Conservation (phyloP, 2,329 filamentous ascomycete genomes). For the Fusarium equiseti region DNA sequence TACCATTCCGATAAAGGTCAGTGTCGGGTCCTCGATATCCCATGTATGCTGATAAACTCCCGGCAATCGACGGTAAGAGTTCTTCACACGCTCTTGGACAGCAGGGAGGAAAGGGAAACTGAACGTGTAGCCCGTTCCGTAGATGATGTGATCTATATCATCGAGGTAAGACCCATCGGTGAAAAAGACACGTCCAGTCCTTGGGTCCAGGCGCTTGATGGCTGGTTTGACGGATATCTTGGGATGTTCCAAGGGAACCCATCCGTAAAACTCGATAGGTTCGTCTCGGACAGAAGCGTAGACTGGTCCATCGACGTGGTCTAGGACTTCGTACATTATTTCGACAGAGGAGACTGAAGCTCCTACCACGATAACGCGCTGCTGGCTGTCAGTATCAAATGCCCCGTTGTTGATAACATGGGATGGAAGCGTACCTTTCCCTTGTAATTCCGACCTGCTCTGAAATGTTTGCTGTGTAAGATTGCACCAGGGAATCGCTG, state of each 20-base stretch:
- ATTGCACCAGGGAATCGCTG: background rate
- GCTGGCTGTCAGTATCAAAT: background rate
- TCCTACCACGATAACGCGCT: conserved; percentile 33
- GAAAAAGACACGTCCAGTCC: conserved; percentile 15
- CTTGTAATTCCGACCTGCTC: background rate
- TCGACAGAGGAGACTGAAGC: conserved; percentile 30
- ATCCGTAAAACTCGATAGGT: conserved; percentile 19
- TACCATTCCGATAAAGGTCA: conserved; percentile 34
- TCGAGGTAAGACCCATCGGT: conserved; percentile 23
- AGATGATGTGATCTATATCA: conserved; percentile 25
- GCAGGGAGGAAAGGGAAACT: conserved; percentile 25
- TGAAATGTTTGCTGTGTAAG: conserved; percentile 34
- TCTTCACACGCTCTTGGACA: conserved; percentile 20
- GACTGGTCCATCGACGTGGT: conserved; percentile 1
- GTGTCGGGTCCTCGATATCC: conserved; percentile 34
- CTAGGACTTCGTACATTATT: conserved; percentile 28
- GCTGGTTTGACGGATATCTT: conserved; percentile 26
- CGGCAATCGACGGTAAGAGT: conserved; percentile 16
- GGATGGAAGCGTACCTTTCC: conserved; percentile 6
- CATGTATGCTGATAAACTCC: conserved; percentile 35
- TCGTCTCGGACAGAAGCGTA: conserved; percentile 25
- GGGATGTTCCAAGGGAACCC: conserved; percentile 33
- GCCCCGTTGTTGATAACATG: accelerated
- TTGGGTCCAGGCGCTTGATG: conserved; percentile 14
- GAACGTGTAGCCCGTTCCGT: conserved; percentile 30